These are phyloP conservation scores for Breviolum minutum DNA, from an alignment of 73 alveolate species.

Conservation along the genomic window DNA sequence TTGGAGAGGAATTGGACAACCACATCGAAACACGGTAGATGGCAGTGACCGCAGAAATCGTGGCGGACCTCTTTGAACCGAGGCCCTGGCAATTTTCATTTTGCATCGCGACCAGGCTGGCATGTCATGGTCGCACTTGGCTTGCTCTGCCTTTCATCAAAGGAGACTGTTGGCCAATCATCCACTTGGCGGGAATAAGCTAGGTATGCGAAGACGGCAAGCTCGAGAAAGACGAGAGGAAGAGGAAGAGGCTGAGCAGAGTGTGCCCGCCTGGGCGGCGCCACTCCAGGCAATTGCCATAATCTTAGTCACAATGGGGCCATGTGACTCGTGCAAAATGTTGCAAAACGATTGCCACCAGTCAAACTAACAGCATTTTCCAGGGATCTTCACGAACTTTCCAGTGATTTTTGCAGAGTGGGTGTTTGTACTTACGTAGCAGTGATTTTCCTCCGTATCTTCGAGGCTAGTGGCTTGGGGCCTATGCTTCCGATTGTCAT, in stretches of 20 bases:
- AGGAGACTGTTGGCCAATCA: neutral
- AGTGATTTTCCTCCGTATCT: too few relatives aligned
- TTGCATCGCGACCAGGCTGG: constrained; percentile 11
- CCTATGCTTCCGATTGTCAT: constrained; percentile 32
- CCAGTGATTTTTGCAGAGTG: too few relatives aligned
- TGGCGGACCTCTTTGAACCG: neutral
- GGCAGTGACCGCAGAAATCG: too few relatives aligned
- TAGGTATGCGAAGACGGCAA: constrained; percentile 54
- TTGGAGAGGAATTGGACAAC: too few relatives aligned
- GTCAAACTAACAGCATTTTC: too few relatives aligned
- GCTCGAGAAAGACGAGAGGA: constrained; percentile 27
- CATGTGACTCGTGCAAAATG: too few relatives aligned
- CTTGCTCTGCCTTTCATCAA: too few relatives aligned
- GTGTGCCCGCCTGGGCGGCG: constrained; percentile 42
- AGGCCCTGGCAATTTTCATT: constrained; percentile 34
- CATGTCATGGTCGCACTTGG: too few relatives aligned
- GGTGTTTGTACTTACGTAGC: too few relatives aligned
- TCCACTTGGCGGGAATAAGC: neutral
- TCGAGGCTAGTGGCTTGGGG: constrained; percentile 29
- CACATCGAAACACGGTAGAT: too few relatives aligned
- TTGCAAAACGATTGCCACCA: too few relatives aligned
- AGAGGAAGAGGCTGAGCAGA: constrained; percentile 7
- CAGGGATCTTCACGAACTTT: too few relatives aligned
- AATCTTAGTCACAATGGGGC: neutral
- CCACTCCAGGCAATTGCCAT: constrained; percentile 16